Evolutionary conservation across 768 basidiomycete species (phyloP).

Genomic region (Mycena olivaceomarginata): DNA sequence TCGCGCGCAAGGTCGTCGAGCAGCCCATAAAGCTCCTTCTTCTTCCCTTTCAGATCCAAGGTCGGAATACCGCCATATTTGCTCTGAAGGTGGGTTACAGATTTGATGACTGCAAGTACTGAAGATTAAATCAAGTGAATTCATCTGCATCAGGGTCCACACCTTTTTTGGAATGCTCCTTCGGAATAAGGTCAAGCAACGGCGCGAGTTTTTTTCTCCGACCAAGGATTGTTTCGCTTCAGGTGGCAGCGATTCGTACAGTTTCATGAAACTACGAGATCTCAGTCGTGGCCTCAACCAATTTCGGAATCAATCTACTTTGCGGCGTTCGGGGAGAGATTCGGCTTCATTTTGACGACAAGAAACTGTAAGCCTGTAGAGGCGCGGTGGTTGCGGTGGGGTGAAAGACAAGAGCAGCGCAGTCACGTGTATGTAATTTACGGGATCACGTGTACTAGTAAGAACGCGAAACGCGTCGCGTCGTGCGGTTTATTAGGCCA

Average conservation of each 20-base stretch:
- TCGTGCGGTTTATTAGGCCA: no score
- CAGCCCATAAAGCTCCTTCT: slow-evolving; percentile 71
- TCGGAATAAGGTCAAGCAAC: slow-evolving; percentile 66
- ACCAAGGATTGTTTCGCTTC: slow-evolving; percentile 71
- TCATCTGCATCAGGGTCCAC: not conserved
- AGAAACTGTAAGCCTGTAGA: no score
- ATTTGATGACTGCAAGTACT: slow-evolving; percentile 53
- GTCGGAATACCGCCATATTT: slow-evolving; percentile 64
- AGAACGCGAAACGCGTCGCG: no score
- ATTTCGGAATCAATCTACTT: not conserved
- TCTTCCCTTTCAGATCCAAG: slow-evolving; percentile 73
- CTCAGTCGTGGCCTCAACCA: not conserved
- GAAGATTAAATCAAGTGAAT: not conserved
- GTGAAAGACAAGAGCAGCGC: no score
- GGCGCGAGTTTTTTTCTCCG: slow-evolving; percentile 70
- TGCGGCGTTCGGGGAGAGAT: slow-evolving; percentile 10
- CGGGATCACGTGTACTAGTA: no score
- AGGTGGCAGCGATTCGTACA: slow-evolving; percentile 71
- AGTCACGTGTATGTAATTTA: no score
- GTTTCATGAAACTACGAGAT: slow-evolving; percentile 62
- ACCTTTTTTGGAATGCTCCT: slow-evolving; percentile 61
- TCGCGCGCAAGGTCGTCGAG: slow-evolving; percentile 74
- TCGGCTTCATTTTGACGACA: slow-evolving; percentile 20
- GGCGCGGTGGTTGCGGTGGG: no score
- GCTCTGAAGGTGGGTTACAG: slow-evolving; percentile 62